phyloP scores from a whole-genome alignment of 345 rosid species.

The Lumnitzera racemosa region DNA sequence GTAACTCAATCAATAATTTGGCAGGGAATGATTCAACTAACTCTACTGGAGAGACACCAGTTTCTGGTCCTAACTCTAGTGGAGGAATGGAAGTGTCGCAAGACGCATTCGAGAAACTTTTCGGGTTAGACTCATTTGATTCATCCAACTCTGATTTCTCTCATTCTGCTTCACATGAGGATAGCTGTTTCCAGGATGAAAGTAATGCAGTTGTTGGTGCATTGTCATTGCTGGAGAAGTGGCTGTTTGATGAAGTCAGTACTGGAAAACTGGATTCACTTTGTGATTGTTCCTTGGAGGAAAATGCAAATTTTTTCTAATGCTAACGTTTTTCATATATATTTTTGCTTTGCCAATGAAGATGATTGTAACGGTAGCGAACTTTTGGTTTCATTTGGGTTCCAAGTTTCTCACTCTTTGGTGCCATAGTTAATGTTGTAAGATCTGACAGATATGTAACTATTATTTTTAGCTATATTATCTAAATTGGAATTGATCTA shows the following conservation, averaged over 20 bases:
- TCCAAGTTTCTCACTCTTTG: no score
- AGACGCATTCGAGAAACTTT: slow-evolving; percentile 11
- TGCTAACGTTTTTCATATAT: background rate
- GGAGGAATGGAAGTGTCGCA: slow-evolving; percentile 9
- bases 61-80: no score
- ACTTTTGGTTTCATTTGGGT: no score
- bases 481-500: no score
- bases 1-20: slow-evolving; percentile 9
- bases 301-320: slow-evolving; percentile 5
- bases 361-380: no score
- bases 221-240: slow-evolving; percentile 23
- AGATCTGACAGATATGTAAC: no score
- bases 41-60: background rate
- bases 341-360: no score
- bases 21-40: slow-evolving; percentile 7
- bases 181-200: slow-evolving; percentile 14
- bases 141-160: slow-evolving; percentile 18
- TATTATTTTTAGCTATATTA: no score
- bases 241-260: slow-evolving; percentile 18
- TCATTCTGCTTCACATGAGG: slow-evolving; percentile 11
- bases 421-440: no score
- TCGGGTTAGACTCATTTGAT: slow-evolving; percentile 14
- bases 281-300: slow-evolving; percentile 14
- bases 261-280: slow-evolving; percentile 6
- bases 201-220: slow-evolving; percentile 11